A percentile compares a stretch with the other conserved stretches of the same genome.
phyloP scores from a whole-genome alignment of 495 filamentous ascomycete species.

The Durotheca rogersii region DNA sequence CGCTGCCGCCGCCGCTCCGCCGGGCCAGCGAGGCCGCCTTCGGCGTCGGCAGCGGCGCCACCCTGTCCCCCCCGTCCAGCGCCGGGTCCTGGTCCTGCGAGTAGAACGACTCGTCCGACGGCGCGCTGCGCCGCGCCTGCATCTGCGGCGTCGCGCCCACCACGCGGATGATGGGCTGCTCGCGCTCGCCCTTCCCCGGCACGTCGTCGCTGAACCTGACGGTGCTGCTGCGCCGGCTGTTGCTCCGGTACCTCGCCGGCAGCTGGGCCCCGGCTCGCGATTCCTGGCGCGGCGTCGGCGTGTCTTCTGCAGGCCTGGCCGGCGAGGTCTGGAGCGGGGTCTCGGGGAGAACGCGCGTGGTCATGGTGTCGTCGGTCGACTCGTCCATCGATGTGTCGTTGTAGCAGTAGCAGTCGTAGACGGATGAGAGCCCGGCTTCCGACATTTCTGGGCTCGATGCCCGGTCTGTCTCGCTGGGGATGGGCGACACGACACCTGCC shows the following conservation, averaged over 20 bases:
- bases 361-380: neutral
- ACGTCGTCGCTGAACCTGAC: too few relatives aligned
- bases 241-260: too few relatives aligned
- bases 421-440: slow-evolving; percentile 33
- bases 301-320: neutral
- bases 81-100: slow-evolving; percentile 31
- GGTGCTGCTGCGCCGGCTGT: too few relatives aligned
- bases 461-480: neutral
- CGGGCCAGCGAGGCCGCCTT: too few relatives aligned
- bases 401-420: slow-evolving; percentile 36
- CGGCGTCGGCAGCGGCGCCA: slow-evolving; percentile 22
- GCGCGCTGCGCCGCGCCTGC: slow-evolving; percentile 13
- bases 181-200: neutral
- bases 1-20: too few relatives aligned
- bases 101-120: slow-evolving; percentile 29
- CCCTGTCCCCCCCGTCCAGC: slow-evolving; percentile 11
- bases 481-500: slow-evolving; percentile 16
- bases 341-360: neutral
- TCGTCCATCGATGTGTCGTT: neutral
- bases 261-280: slow-evolving; percentile 18
- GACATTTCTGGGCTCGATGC: slow-evolving; percentile 28
- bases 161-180: neutral
- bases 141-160: neutral
- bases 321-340: neutral
- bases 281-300: neutral